phyloP scores from a whole-genome alignment of 495 filamentous ascomycete genomes.

The Physcia stellaris region DNA sequence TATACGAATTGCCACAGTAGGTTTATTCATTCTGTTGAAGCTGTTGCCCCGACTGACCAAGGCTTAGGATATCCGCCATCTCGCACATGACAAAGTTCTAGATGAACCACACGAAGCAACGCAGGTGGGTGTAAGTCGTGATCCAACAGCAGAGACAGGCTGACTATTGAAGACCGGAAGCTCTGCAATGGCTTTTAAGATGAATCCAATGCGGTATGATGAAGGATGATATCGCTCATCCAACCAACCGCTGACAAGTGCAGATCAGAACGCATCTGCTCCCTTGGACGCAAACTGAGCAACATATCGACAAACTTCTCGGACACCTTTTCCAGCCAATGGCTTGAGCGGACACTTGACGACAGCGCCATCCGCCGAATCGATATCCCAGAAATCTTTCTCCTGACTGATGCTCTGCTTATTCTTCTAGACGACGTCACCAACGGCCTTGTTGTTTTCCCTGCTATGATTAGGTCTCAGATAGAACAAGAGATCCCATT shows the following conservation, averaged over 20 bases:
- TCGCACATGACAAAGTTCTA: conserved; percentile 68
- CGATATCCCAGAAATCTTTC: conserved; percentile 67
- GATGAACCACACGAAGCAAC: conserved; percentile 89
- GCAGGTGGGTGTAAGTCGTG: no score
- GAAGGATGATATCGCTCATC: no score
- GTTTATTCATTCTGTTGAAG: no score
- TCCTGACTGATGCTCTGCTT: conserved; percentile 70
- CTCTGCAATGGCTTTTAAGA: conserved; percentile 52
- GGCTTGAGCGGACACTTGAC: conserved; percentile 54
- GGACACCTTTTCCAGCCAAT: conserved; percentile 72
- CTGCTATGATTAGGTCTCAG: conserved; percentile 53
- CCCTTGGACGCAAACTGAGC: conserved; percentile 55
- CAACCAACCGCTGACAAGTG: no score
- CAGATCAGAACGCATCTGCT: conserved; percentile 72
- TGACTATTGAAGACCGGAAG: conserved; percentile 58
- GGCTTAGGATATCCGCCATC: conserved; percentile 67
- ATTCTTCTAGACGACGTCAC: conserved; percentile 73
- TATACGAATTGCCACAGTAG: conserved; percentile 55
- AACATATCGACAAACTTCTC: conserved; percentile 54
- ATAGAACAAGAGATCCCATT: conserved; percentile 76
- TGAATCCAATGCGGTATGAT: conserved; percentile 64
- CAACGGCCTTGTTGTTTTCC: conserved; percentile 76
- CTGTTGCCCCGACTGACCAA: no score
- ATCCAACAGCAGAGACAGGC: no score
- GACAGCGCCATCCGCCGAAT: conserved; percentile 52